Evolutionary conservation across 1,284 basidiomycete species (phyloP), one percentile per base, ranked within the genome.

Genomic region (Tilletia walkeri): DNA sequence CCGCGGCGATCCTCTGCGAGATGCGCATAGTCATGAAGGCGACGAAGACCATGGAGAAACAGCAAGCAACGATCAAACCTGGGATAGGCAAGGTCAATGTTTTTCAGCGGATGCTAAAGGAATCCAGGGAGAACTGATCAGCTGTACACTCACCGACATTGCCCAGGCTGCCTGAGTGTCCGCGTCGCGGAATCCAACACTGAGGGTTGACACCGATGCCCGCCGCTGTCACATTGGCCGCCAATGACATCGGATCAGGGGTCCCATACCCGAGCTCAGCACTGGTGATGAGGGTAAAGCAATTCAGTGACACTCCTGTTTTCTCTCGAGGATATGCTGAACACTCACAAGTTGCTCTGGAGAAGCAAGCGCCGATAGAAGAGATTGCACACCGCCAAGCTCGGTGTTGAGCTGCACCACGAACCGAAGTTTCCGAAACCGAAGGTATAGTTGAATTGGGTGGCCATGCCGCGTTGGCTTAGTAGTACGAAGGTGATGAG

Each of bases 321-420:
- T 30, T 30, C 24, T 30, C 24, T 30, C 24, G 24, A 30, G 41
- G 41, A 45, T 7, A 14, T 14, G 14, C 41, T 38, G 38, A 20
- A 39, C 38, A 16, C 59, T 63, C 36, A 63, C 59, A 63, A 3
- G n/a, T 39, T 63, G 12, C 16, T 20, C 34, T 39, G 59, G 34
- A 38, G 36, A 6, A 63, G 59, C 59, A 63, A 18, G 34, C 59
- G 59, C 3, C 34, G 30, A 36, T 39, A 63, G 59, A 63, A 63
- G 36, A 63, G 59, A 20, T 63, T 63, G 59, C 59, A 63, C 4
- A 63, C 59, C 6, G 59, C 59, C 59, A 63, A 41, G 36, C 34
- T 63, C 34, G 59, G 59, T 6, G 59, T 63, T 18, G 59, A 63
- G 18, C 14, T 18, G 59, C 59, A 63, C 59, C 59, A 63, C 16